These are phyloP conservation scores for Pseudopediastrum boryanum DNA, from an alignment of 139 green algal species.

Conservation along the genomic window DNA sequence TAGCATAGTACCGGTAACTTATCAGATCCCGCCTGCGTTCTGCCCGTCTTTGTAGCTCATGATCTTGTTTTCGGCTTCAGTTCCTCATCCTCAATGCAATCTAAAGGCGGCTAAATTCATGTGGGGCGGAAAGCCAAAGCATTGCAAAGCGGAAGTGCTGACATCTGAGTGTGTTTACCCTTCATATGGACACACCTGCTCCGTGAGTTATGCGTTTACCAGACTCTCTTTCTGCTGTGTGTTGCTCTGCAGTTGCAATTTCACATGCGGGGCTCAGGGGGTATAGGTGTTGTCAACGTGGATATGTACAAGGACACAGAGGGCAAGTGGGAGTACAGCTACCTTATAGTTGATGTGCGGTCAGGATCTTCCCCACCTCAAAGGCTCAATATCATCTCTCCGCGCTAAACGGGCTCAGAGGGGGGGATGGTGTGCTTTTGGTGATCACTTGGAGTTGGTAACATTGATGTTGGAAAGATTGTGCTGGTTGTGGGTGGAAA, in stretches of 20 bases:
- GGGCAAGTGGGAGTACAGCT: conserved; percentile 81
- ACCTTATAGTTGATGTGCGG: conserved; percentile 81
- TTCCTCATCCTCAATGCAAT: neutral
- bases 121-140: neutral
- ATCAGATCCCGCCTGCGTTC: no score
- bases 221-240: neutral
- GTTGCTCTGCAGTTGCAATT: conserved; percentile 78
- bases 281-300: conserved; percentile 72
- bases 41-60: no score
- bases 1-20: no score
- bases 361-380: conserved; percentile 35
- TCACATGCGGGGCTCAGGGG: conserved; percentile 71
- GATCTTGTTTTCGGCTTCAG: no score
- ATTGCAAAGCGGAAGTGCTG: neutral
- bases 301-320: conserved; percentile 84
- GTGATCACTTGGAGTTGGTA: no score
- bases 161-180: neutral
- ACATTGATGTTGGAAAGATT: no score
- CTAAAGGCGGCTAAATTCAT: neutral
- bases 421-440: no score
- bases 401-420: no score
- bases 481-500: no score
- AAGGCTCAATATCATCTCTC: conserved; percentile 46
- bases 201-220: neutral
- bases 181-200: neutral